Conservation (phyloP, 2,329 filamentous ascomycete species). For the Trichoderma sp. region DNA sequence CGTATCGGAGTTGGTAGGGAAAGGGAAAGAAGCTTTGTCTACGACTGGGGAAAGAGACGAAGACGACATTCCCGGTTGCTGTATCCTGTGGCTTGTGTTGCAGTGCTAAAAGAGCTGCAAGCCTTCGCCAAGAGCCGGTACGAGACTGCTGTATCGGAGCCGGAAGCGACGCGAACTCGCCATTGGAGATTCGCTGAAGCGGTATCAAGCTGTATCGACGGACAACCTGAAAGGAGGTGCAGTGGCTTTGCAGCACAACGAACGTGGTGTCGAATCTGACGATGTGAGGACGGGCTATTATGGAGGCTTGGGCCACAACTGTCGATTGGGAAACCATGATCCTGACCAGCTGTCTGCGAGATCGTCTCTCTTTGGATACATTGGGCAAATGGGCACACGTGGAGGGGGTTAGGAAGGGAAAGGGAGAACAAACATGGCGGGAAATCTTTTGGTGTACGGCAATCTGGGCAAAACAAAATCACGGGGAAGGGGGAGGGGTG, state of each 20-base stretch:
- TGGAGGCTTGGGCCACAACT: not conserved
- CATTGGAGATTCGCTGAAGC: not conserved
- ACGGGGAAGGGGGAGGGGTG: not conserved
- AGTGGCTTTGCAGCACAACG: not conserved
- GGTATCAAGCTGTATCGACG: not conserved
- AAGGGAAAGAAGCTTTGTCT: not conserved
- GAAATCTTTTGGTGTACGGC: conserved; percentile 14
- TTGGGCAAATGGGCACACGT: not conserved
- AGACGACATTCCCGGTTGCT: not conserved
- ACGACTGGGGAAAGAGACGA: not conserved
- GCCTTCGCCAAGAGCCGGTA: not conserved
- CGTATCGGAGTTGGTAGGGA: conserved; percentile 18
- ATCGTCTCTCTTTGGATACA: not conserved
- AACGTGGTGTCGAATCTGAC: not conserved
- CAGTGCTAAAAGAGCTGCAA: not conserved
- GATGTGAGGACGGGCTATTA: not conserved
- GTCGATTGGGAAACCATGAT: not conserved
- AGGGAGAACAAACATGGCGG: conserved; percentile 13
- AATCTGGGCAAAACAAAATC: conserved; percentile 18
- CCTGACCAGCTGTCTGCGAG: not conserved
- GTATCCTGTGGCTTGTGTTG: not conserved
- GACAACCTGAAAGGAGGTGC: not conserved
- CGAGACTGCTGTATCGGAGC: not conserved
- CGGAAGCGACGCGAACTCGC: not conserved
- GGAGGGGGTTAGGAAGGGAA: not conserved